These are phyloP conservation scores for Mesembryanthemum crystallinum DNA, from an alignment of 148 eudicot genomes.

Conservation along the genomic window DNA sequence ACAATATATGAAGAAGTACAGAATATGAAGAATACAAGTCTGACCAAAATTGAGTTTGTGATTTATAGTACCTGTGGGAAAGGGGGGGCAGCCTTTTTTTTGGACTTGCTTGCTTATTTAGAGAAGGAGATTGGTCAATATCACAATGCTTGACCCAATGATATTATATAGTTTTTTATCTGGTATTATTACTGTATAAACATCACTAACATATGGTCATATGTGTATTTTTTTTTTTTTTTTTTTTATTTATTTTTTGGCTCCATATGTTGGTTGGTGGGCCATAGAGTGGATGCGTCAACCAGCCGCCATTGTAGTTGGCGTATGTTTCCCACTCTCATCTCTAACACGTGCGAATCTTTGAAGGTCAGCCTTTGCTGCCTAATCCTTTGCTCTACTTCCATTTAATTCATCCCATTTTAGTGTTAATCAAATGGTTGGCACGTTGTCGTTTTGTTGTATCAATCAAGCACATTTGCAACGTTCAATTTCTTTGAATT, in stretches of 20 bases:
- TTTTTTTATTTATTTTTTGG: too few relatives aligned
- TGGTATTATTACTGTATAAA: background rate
- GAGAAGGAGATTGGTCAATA: slow-evolving; percentile 18
- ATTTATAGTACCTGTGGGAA: slow-evolving; percentile 13
- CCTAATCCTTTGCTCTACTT: too few relatives aligned
- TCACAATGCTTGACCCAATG: slow-evolving; percentile 17
- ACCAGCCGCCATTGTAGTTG: slow-evolving; percentile 17
- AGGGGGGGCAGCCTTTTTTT: background rate
- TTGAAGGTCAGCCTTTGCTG: too few relatives aligned
- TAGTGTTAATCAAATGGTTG: too few relatives aligned
- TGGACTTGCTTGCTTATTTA: background rate
- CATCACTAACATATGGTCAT: too few relatives aligned
- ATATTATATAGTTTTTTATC: background rate
- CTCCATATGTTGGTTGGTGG: background rate
- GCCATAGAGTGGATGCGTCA: background rate
- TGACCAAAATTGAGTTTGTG: background rate
- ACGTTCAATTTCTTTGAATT: too few relatives aligned
- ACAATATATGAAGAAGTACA: background rate
- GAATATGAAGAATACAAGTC: slow-evolving; percentile 3
- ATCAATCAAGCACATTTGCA: too few relatives aligned
- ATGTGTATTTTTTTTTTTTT: too few relatives aligned
- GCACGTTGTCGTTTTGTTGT: too few relatives aligned
- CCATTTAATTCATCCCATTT: too few relatives aligned
- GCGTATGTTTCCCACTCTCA: slow-evolving; percentile 1
- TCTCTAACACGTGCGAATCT: background rate